A percentile compares a stretch with the other conserved stretches of the same genome.
Conservation (phyloP, 805 yeast genomes). For the Hanseniaspora clermontiae region DNA sequence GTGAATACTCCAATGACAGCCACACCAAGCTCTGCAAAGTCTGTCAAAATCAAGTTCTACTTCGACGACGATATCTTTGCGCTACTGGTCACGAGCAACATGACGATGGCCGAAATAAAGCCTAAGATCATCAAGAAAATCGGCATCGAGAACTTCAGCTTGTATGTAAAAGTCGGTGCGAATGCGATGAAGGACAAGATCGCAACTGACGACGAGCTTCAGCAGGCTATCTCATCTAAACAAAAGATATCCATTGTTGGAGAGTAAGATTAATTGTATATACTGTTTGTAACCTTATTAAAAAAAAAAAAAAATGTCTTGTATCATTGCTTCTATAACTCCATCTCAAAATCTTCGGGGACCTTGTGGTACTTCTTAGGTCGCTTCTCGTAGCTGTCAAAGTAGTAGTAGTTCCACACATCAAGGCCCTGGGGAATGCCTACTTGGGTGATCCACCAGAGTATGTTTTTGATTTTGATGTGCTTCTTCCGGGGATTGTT, state of each 20-base stretch:
- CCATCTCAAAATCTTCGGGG: conserved; percentile 9
- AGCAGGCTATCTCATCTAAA: conserved; percentile 27
- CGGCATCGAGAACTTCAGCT: conserved; percentile 28
- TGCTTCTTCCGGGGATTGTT: not conserved
- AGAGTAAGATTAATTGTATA: conserved; percentile 6
- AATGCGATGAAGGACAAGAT: conserved; percentile 27
- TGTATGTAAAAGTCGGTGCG: conserved; percentile 23
- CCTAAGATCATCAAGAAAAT: conserved; percentile 42
- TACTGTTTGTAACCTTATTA: not conserved
- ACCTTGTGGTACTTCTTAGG: not conserved
- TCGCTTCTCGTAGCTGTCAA: conserved; percentile 3
- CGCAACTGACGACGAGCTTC: conserved; percentile 26
- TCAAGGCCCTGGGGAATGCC: not conserved
- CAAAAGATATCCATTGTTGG: conserved; percentile 29
- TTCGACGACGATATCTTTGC: conserved; percentile 76
- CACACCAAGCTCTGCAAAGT: conserved; percentile 16
- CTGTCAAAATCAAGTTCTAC: conserved; percentile 55
- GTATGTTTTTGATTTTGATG: not conserved
- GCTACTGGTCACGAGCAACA: conserved; percentile 39
- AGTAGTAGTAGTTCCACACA: not conserved
- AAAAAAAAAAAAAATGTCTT: not conserved
- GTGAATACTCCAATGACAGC: conserved; percentile 19
- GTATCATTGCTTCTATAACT: not conserved
- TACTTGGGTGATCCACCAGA: not conserved
- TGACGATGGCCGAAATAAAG: conserved; percentile 38